A percentile compares a stretch with the other conserved stretches of the same genome.
Evolutionary conservation across 1,284 basidiomycete species (phyloP).

Genomic region (Sanghuangporus weigelae): DNA sequence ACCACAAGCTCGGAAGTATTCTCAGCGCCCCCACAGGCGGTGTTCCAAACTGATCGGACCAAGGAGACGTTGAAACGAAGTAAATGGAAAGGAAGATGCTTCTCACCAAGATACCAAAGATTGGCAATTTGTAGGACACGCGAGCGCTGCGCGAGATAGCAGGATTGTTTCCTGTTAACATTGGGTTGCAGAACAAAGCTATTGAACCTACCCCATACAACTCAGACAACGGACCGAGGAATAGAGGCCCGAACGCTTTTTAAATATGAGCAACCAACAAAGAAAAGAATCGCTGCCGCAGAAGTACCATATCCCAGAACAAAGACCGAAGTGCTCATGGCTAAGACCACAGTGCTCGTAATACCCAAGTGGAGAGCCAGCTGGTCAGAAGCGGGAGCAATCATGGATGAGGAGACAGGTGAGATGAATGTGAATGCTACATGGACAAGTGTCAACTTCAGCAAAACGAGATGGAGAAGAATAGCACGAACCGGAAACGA

Average conservation of each 20-base stretch:
- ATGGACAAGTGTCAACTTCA: not conserved
- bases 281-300: not conserved
- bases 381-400: constrained; percentile 57
- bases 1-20: constrained; percentile 52
- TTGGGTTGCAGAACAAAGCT: too few relatives aligned
- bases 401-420: constrained; percentile 66
- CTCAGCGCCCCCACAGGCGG: constrained; percentile 60
- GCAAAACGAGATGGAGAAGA: not conserved
- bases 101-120: constrained; percentile 52
- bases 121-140: constrained; percentile 47
- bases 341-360: constrained; percentile 43
- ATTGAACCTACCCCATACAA: constrained; percentile 28
- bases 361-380: constrained; percentile 55
- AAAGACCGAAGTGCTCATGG: constrained; percentile 63
- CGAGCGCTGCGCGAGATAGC: constrained; percentile 18
- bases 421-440: constrained; percentile 57
- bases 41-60: constrained; percentile 49
- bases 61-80: not conserved
- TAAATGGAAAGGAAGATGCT: not conserved
- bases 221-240: constrained; percentile 55
- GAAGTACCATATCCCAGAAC: constrained; percentile 55
- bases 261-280: constrained; percentile 15
- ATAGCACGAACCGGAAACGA: constrained; percentile 38
- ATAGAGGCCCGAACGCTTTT: constrained; percentile 45
- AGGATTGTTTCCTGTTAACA: too few relatives aligned